These are phyloP conservation scores for Penicillium daleae DNA, from an alignment of 495 filamentous ascomycete species.

Conservation along the genomic window DNA sequence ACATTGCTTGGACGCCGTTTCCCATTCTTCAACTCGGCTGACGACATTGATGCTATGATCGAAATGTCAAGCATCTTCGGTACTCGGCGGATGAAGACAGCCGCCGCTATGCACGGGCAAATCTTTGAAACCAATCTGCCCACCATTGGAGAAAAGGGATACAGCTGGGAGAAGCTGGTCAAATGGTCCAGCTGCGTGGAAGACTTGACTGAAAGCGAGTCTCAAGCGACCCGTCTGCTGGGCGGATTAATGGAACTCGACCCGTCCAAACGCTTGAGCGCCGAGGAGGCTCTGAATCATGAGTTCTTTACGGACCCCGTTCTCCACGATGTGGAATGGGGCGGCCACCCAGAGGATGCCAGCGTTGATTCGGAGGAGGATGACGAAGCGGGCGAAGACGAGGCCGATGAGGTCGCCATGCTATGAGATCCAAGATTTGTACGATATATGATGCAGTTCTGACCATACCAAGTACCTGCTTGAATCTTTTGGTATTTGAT, in stretches of 20 bases:
- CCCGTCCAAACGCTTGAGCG: slow-evolving; percentile 59
- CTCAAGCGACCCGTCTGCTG: slow-evolving; percentile 61
- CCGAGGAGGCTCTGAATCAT: slow-evolving; percentile 62
- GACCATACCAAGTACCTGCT: slow-evolving; percentile 17
- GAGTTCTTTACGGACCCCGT: slow-evolving; percentile 63
- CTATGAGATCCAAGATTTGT: slow-evolving; percentile 35
- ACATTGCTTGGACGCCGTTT: slow-evolving; percentile 89
- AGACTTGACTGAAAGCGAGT: slow-evolving; percentile 51
- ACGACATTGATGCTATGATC: slow-evolving; percentile 95
- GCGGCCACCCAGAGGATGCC: slow-evolving; percentile 43
- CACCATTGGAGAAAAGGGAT: slow-evolving; percentile 82
- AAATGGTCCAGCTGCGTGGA: slow-evolving; percentile 77
- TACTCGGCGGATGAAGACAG: slow-evolving; percentile 74
- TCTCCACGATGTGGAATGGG: slow-evolving; percentile 53
- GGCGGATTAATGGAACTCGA: slow-evolving; percentile 65
- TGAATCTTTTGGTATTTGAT: not conserved
- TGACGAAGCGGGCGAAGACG: slow-evolving; percentile 40
- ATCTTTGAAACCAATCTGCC: slow-evolving; percentile 91
- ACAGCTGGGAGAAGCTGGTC: slow-evolving; percentile 87
- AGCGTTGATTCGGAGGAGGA: slow-evolving; percentile 46
- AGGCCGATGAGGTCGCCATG: slow-evolving; percentile 52
- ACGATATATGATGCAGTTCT: slow-evolving; percentile 34
- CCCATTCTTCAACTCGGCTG: slow-evolving; percentile 96
- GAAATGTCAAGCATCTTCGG: slow-evolving; percentile 97
- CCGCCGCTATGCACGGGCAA: slow-evolving; percentile 81